Evolutionary conservation across 345 rosid genomes (phyloP), one percentile per base, ranked within the genome.

Genomic region (Microthlaspi erraticum): DNA sequence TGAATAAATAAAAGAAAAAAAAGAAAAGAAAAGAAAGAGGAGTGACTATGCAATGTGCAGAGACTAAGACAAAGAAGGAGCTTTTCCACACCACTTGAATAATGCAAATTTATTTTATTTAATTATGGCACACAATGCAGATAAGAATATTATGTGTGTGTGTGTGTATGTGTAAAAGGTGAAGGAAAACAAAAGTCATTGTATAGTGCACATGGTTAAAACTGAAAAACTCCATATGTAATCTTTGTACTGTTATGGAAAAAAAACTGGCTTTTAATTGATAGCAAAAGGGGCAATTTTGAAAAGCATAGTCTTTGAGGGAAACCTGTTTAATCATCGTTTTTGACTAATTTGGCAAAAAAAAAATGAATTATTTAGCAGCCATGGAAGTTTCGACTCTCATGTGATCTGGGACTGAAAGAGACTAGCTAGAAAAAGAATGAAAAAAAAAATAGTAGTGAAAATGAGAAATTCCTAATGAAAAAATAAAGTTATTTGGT

Each of bases 81-180:
- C 75, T 76, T 76, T 74, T 76, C 66, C 49, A 64, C 66, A 76
- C 67, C 72, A 64, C 71, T 70, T 76, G 75, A 49, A 68, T 76
- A 56, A 76, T 70, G 60, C 75, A 63, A 14, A 53, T 20, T 20
- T 44, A 53, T 36, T 53, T 53, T 26, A 11, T 38, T 52, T 54
- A 20, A 39, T 36, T 39, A 43, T 74, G 36, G 14, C 43, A 43
- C 60, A 68, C 4, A 75, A 68, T 62, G 70, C 11, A 63, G 46
- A 76, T 71, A 70, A 70, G 73, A 66, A 71, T 49, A 38, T 32
- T 20, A 2, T 45, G 41, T 23, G 13, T 67, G 19, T 55, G 12
- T 49, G 41, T 42, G 6, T 64, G 8, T 42, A 41, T 62, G 34
- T 59, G 17, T 10, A 64, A 51, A 59, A 56, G 60, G 56, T 53